phyloP scores from a whole-genome alignment of 2,329 filamentous ascomycete species.

The Colletotrichum cereale region DNA sequence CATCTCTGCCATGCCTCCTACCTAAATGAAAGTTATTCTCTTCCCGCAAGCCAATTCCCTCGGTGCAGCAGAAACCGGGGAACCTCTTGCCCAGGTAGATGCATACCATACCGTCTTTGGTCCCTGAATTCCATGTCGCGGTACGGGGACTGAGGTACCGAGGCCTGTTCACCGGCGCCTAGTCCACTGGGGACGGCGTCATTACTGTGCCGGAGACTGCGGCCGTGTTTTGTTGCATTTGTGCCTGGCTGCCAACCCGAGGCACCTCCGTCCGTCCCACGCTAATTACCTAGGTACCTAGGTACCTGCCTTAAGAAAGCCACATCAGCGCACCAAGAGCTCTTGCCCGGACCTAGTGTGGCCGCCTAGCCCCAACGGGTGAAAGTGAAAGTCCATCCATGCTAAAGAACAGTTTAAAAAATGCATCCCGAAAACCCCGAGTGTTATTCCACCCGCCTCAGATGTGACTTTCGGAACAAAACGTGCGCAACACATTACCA shows the following conservation, averaged over 20 bases:
- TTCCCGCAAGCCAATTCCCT: neutral
- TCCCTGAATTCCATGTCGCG: neutral
- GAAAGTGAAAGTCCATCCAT: slow-evolving; percentile 17
- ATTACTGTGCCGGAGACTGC: slow-evolving; percentile 32
- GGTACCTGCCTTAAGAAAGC: neutral
- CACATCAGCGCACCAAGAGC: slow-evolving; percentile 32
- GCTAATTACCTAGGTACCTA: neutral
- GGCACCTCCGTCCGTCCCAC: neutral
- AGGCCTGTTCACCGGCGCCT: slow-evolving; percentile 15
- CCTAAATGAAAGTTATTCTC: neutral
- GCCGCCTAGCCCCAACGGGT: slow-evolving; percentile 20
- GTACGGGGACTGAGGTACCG: slow-evolving; percentile 6
- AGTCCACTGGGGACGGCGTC: slow-evolving; percentile 17
- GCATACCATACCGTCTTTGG: neutral
- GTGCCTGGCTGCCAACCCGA: slow-evolving; percentile 15
- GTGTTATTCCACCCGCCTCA: slow-evolving; percentile 21
- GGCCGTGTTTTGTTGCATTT: slow-evolving; percentile 26
- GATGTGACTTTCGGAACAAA: slow-evolving; percentile 11
- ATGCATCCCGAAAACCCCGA: slow-evolving; percentile 22
- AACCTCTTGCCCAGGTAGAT: neutral
- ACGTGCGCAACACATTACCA: neutral
- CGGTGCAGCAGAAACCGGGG: neutral
- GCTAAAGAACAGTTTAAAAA: slow-evolving; percentile 32
- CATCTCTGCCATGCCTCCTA: neutral
- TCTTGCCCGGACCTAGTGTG: slow-evolving; percentile 14